Conservation (phyloP, 331 rosid genomes). For the Rosa hybrid region DNA sequence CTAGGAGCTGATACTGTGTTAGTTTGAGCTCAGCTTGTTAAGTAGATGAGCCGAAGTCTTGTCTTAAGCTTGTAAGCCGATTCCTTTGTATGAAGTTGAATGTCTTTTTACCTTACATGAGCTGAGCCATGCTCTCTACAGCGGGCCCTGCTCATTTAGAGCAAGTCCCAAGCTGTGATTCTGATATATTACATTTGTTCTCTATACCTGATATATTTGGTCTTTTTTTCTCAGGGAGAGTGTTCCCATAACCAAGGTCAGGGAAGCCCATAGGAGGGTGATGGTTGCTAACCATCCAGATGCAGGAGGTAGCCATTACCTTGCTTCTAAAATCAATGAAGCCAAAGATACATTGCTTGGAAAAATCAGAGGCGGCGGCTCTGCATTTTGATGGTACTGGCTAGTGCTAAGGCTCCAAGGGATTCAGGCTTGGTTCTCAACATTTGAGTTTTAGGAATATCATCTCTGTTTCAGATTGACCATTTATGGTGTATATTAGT, state of each 20-base stretch:
- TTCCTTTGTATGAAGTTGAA: not conserved
- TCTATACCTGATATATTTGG: not conserved
- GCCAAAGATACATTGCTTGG: constrained; percentile 80
- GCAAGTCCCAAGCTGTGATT: not conserved
- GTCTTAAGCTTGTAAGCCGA: not conserved
- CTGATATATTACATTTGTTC: not conserved
- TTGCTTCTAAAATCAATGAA: constrained; percentile 93
- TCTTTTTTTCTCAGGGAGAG: constrained; percentile 46
- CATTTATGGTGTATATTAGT: not conserved
- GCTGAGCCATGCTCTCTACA: not conserved
- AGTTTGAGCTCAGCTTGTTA: not conserved
- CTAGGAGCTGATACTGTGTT: not conserved
- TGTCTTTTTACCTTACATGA: not conserved
- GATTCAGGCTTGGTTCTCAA: not conserved
- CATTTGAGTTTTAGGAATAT: not conserved
- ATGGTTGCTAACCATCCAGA: constrained; percentile 98
- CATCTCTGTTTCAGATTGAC: not conserved
- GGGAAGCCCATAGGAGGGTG: constrained; percentile 92
- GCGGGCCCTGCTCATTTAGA: not conserved
- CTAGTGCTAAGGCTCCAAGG: not conserved
- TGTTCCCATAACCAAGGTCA: constrained; percentile 60
- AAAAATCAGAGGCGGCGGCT: constrained; percentile 56
- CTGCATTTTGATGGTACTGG: constrained; percentile 64
- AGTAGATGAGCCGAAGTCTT: not conserved
- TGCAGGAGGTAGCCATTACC: constrained; percentile 95